A percentile compares a stretch with the other conserved stretches of the same genome.
phyloP scores from a whole-genome alignment of 129 eudicot species.

The Arctium minus region DNA sequence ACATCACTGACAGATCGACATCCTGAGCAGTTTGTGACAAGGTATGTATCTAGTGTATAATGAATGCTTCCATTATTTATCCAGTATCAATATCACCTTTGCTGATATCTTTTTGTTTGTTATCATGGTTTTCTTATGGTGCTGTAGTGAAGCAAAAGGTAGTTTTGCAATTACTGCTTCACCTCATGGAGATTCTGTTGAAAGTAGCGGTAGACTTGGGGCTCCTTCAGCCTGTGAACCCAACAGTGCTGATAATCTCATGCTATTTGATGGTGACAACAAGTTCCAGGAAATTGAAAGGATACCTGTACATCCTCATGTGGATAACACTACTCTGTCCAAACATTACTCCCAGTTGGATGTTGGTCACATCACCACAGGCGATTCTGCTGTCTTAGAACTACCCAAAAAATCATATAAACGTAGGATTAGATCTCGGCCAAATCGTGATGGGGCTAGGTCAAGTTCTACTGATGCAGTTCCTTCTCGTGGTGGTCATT shows the following conservation, averaged over 20 bases:
- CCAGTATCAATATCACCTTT: neutral
- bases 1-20: slow-evolving; percentile 74
- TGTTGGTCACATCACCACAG: slow-evolving; percentile 37
- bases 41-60: slow-evolving; percentile 43
- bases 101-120: neutral
- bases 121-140: slow-evolving; percentile 14
- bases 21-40: slow-evolving; percentile 60
- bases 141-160: slow-evolving; percentile 89
- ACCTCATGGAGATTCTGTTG: slow-evolving; percentile 92
- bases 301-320: slow-evolving; percentile 28
- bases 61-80: neutral
- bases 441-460: slow-evolving; percentile 73
- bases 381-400: slow-evolving; percentile 59
- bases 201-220: slow-evolving; percentile 86
- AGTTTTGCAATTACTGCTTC: slow-evolving; percentile 85
- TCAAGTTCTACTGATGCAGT: slow-evolving; percentile 46
- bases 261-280: slow-evolving; percentile 70
- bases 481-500: slow-evolving; percentile 40
- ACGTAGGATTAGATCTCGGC: slow-evolving; percentile 73
- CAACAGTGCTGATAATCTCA: slow-evolving; percentile 89
- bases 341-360: slow-evolving; percentile 47
- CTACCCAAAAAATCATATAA: slow-evolving; percentile 77
- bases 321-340: slow-evolving; percentile 29
- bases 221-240: slow-evolving; percentile 67
- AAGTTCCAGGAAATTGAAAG: slow-evolving; percentile 40